Percentiles rank a stretch among this genome's conserved stretches.
phyloP scores from a whole-genome alignment of 2,329 filamentous ascomycete genomes.

The Myriosclerotinia curreyana region DNA sequence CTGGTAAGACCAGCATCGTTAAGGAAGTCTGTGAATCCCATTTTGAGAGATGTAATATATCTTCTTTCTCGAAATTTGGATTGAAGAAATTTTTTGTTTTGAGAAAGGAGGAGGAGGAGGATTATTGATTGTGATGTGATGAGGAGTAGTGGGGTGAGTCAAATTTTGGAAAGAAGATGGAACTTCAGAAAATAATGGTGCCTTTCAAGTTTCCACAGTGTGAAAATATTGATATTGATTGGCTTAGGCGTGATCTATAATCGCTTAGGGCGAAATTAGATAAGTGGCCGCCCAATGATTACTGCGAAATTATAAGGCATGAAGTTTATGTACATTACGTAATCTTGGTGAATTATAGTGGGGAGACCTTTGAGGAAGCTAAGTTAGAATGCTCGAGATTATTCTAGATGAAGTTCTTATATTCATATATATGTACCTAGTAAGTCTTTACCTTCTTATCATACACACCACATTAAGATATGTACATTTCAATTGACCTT shows the following conservation, averaged over 20 bases:
- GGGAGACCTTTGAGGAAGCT: neutral
- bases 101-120: conserved; percentile 9
- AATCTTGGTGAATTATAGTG: neutral
- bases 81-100: conserved; percentile 12
- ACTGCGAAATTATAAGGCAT: conserved; percentile 8
- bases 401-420: conserved; percentile 15
- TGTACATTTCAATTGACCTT: neutral
- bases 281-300: neutral
- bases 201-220: conserved; percentile 12
- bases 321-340: neutral
- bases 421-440: neutral
- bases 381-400: conserved; percentile 20
- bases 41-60: conserved; percentile 39
- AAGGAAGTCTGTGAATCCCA: conserved; percentile 69
- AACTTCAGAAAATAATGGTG: conserved; percentile 14
- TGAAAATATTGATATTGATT: conserved; percentile 23
- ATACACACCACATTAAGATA: neutral
- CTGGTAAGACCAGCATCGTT: conserved; percentile 61
- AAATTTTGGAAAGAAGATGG: conserved; percentile 21
- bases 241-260: conserved; percentile 7
- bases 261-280: conserved; percentile 19
- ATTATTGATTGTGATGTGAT: conserved; percentile 13
- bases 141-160: conserved; percentile 18
- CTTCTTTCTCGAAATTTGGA: conserved; percentile 18
- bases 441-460: too few species aligned